Conservation (phyloP, 306 rosid species). For the Quercus rubra region DNA sequence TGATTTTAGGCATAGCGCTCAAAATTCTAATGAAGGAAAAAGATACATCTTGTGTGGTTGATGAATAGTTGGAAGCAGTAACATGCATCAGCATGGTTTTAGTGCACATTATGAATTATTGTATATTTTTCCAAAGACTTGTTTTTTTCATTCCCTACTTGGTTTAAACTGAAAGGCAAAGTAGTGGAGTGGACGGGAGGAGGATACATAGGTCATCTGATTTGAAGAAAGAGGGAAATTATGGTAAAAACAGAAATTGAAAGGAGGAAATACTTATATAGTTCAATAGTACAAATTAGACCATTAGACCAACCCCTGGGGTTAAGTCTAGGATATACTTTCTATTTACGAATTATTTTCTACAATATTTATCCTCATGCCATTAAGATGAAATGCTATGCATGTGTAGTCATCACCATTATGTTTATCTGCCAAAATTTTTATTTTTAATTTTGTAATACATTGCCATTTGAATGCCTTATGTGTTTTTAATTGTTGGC, state of each 20-base stretch:
- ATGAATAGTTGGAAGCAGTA: neutral
- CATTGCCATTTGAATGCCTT: slow-evolving; percentile 5
- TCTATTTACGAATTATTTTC: too few relatives aligned
- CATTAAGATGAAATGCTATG: too few relatives aligned
- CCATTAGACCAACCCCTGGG: neutral
- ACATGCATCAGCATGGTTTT: neutral
- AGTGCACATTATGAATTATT: neutral
- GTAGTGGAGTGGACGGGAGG: too few relatives aligned
- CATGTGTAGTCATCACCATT: too few relatives aligned
- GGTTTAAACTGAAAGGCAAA: too few relatives aligned
- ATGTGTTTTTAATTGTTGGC: slow-evolving; percentile 22
- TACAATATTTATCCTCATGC: too few relatives aligned
- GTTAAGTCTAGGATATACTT: neutral
- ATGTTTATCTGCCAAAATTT: slow-evolving; percentile 2
- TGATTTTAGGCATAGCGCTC: neutral
- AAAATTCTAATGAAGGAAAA: neutral
- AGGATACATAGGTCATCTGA: too few relatives aligned
- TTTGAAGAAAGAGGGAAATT: too few relatives aligned
- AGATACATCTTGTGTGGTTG: neutral
- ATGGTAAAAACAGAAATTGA: too few relatives aligned
- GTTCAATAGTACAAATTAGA: too few relatives aligned
- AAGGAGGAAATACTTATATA: neutral
- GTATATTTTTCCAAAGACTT: too few relatives aligned
- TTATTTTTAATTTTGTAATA: neutral
- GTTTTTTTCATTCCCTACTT: too few relatives aligned